phyloP scores from a whole-genome alignment of 257 asterid species.

The Solanum bulbocastanum region DNA sequence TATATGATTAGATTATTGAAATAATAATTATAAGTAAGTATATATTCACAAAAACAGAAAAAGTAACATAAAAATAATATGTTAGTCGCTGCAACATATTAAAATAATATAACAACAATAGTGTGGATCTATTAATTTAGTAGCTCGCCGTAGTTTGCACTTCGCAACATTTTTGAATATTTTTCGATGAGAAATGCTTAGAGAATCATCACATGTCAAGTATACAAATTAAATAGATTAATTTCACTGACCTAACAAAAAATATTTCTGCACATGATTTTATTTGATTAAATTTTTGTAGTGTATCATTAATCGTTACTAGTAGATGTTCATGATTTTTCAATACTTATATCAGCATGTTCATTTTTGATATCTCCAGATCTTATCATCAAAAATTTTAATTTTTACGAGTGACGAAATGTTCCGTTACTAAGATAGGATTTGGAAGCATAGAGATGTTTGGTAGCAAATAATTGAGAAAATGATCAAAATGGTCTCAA shows the following conservation, averaged over 20 bases:
- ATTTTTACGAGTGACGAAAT: not conserved
- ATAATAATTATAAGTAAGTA: not conserved
- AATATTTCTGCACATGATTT: not conserved
- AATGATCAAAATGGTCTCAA: too few species aligned
- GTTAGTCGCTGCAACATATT: not conserved
- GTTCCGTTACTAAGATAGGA: not conserved
- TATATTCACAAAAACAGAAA: not conserved
- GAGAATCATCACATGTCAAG: not conserved
- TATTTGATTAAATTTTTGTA: not conserved
- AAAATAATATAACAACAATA: not conserved
- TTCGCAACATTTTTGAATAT: not conserved
- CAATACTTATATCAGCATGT: accelerated
- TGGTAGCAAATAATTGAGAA: not conserved
- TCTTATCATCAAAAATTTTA: not conserved
- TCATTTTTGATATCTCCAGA: not conserved
- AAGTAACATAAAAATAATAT: not conserved
- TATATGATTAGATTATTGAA: not conserved
- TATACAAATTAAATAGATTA: not conserved
- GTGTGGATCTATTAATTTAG: not conserved
- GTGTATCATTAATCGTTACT: not conserved
- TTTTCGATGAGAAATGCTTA: not conserved
- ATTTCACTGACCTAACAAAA: not conserved
- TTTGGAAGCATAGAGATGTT: not conserved
- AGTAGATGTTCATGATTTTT: not conserved
- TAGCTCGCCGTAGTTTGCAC: not conserved